A percentile compares a stretch with the other conserved stretches of the same genome.
These are phyloP conservation scores for Nicotiana knightiana DNA, from an alignment of 257 asterid genomes.

Conservation along the genomic window DNA sequence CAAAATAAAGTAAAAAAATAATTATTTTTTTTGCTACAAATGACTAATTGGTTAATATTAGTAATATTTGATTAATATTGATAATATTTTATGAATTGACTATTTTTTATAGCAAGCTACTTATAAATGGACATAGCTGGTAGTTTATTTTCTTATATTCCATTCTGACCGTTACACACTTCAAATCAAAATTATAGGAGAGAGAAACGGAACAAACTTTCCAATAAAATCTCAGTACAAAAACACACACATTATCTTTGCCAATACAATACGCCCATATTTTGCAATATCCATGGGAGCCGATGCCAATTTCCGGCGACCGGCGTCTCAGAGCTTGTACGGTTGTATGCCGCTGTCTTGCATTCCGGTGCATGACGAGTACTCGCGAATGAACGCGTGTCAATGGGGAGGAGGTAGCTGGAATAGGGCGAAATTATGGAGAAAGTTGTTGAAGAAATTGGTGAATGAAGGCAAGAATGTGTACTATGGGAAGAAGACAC, in stretches of 20 bases:
- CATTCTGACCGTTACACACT: not conserved
- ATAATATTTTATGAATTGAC: too few species aligned
- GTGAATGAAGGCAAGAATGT: conserved; percentile 58
- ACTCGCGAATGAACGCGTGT: conserved; percentile 43
- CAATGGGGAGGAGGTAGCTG: conserved; percentile 5
- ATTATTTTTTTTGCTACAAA: too few species aligned
- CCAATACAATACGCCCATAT: not conserved
- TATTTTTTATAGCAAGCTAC: too few species aligned
- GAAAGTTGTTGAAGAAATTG: conserved; percentile 43
- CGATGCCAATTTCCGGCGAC: conserved; percentile 31
- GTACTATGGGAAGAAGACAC: conserved; percentile 26
- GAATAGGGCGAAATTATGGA: conserved; percentile 30
- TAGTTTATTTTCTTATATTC: not conserved
- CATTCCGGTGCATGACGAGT: conserved; percentile 63
- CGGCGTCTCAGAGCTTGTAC: conserved; percentile 40
- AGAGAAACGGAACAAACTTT: not conserved
- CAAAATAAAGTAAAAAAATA: too few species aligned
- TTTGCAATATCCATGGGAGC: conserved; percentile 27
- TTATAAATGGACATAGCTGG: too few species aligned
- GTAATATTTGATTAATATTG: too few species aligned
- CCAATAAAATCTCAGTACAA: not conserved
- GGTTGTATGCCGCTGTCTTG: conserved; percentile 79
- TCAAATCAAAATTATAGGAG: not conserved
- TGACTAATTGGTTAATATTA: too few species aligned
- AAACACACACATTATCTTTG: not conserved